These are phyloP conservation scores for Neonectria ditissima DNA, from an alignment of 2,329 filamentous ascomycete species.

Conservation along the genomic window DNA sequence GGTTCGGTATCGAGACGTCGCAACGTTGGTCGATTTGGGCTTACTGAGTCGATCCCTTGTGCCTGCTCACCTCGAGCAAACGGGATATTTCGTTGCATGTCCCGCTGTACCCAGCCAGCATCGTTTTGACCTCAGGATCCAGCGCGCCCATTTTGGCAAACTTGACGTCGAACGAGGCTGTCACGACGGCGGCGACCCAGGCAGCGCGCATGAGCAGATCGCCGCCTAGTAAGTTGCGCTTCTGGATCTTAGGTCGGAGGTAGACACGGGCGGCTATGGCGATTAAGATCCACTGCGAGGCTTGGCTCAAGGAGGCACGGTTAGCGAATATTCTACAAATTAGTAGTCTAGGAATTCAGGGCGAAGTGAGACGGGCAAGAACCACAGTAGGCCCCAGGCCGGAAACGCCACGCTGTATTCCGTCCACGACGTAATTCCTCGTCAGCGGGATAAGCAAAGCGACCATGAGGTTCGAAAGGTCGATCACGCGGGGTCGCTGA, in stretches of 20 bases:
- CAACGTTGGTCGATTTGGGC: too few relatives aligned
- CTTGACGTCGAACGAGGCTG: slow-evolving; percentile 21
- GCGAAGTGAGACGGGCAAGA: neutral
- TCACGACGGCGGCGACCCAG: slow-evolving; percentile 23
- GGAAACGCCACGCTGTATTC: neutral
- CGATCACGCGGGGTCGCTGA: too few relatives aligned
- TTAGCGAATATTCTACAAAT: too few relatives aligned
- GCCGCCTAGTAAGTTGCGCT: slow-evolving; percentile 25
- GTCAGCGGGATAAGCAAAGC: neutral
- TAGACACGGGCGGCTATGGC: slow-evolving; percentile 31
- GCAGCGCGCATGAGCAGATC: slow-evolving; percentile 36
- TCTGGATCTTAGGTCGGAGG: slow-evolving; percentile 32
- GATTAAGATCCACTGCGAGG: slow-evolving; percentile 28
- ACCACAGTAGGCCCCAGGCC: neutral
- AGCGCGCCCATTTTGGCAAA: slow-evolving; percentile 28
- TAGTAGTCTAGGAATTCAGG: too few relatives aligned
- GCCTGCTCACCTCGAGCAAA: slow-evolving; percentile 25
- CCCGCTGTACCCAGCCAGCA: slow-evolving; percentile 18
- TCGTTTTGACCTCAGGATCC: slow-evolving; percentile 26
- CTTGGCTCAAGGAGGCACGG: neutral
- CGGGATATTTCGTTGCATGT: neutral
- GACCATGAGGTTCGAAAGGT: neutral
- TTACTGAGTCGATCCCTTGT: too few relatives aligned
- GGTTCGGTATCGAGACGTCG: neutral
- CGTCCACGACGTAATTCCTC: neutral